Evolutionary conservation across 768 basidiomycete species (phyloP), one percentile per base, ranked within the genome.

Genomic region (Sporobolomyces phaffii): DNA sequence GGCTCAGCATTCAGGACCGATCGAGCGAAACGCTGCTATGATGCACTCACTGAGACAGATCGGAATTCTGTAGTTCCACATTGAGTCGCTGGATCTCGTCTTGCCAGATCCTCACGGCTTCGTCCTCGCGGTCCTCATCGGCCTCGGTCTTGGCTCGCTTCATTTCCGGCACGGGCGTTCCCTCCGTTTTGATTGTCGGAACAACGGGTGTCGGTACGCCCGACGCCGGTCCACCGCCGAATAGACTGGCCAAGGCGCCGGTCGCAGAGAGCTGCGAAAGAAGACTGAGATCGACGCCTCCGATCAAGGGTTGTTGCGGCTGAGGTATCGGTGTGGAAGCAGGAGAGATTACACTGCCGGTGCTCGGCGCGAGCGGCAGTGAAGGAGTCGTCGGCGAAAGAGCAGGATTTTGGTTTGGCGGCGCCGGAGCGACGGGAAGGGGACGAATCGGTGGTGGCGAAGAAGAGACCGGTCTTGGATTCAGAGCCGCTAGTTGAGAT

Each of bases 11-110:
- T n/a, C n/a, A n/a, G n/a, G n/a, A n/a, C n/a, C n/a, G n/a, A n/a
- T n/a, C n/a, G n/a, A 57, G 40, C 15, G 40, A n/a, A 40, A 34
- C 22, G 26, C 11, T 28, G 9, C 38, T 6, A 38, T n/a, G 22
- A 26, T 38, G 48, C 34, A 78, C 83, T 59, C 78, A 91, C 91
- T 82, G 86, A 40, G 82, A 79, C 11, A 92, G 84, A 69, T 88
- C 91, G n/a, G 83, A 76, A 60, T 82, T 86, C 2, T 82, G 84
- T 29, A 91, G 79, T 62, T 82, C 82, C 62, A 90, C 81, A 38
- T 82, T 80, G 63, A 87, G 81, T 1, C 60, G 22, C 29, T 65
- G 28, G 15, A 62, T 50, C 56, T 68, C 61, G 1, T 58, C 66
- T 44, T 62, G 54, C 66, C 66, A 68, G 28, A 45, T 34, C 15